Conservation (phyloP, 169 alveolate genomes). For the Plasmodium yoelii region DNA sequence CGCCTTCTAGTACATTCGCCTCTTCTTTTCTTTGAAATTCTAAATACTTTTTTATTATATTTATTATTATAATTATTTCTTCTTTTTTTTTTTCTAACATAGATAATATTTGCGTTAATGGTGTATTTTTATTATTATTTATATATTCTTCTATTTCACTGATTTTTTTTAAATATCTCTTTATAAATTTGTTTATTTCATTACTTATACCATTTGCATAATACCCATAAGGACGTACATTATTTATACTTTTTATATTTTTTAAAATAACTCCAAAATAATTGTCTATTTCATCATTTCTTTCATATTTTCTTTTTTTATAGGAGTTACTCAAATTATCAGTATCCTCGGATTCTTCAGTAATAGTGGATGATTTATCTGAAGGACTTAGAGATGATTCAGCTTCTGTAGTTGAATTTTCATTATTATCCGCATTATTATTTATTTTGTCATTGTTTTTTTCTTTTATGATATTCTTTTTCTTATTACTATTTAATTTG, state of each 20-base stretch:
- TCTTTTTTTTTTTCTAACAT: constrained; percentile 80
- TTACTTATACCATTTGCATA: constrained; percentile 79
- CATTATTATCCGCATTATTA: constrained; percentile 11
- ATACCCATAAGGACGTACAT: constrained; percentile 76
- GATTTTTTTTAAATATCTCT: constrained; percentile 74
- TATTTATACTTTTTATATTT: constrained; percentile 61
- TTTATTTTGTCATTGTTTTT: constrained; percentile 13
- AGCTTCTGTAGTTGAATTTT: constrained; percentile 13
- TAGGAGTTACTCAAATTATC: constrained; percentile 28
- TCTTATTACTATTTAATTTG: constrained; percentile 42
- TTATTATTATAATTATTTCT: constrained; percentile 65
- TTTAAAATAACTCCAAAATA: constrained; percentile 74
- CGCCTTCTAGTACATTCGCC: constrained; percentile 59
- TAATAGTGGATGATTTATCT: constrained; percentile 4
- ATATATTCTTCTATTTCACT: constrained; percentile 78
- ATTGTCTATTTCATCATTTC: constrained; percentile 54
- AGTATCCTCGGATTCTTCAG: constrained; percentile 18
- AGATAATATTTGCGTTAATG: constrained; percentile 78
- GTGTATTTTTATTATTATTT: constrained; percentile 78
- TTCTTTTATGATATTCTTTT: constrained; percentile 8
- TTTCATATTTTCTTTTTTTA: constrained; percentile 34
- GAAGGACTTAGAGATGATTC: constrained; percentile 17
- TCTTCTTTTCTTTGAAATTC: constrained; percentile 74
- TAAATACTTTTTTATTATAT: constrained; percentile 72
- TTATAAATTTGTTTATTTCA: constrained; percentile 80